Base-by-base conservation (phyloP, 345 rosid species). In the Rhizophora mangle region DNA sequence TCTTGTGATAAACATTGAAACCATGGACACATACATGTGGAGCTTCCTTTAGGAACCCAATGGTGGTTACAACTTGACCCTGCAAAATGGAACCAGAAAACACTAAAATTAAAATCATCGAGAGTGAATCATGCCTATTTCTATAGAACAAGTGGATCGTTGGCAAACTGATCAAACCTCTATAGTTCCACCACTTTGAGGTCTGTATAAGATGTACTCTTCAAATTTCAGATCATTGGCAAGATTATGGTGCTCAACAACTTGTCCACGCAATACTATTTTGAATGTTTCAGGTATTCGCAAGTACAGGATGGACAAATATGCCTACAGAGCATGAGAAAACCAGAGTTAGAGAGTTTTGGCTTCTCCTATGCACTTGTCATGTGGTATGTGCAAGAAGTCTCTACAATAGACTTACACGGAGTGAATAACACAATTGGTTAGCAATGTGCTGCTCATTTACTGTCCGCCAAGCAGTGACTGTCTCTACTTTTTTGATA, bases 21-120 rank as follows among this genome's bases (percentile, higher is more conserved):
- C 97, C 98, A 60, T 85, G 91, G 68, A 91, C 64, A 68, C 75
- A 82, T 55, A 91, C 76, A 43, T 77, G 79, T 19, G 98, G 98
- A 79, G 98, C 93, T 76, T 91, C 96, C 82, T 94, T 91, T 59
- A 91, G 69, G 85, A 94, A 94, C 51, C 98, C 98, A 53, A 94
- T 89, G 36, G 96, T 94, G 57, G 96, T 91, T 55, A 89, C 77
- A 58, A 88, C 95, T 60, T 72, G 56, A 70, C 88, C 93, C 98
- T 94, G 82, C 76, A 78, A 56, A 65, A 49, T 68, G 60, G 57
- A 76, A 75, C 47, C 71, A 76, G 46, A 71, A 64, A 36, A 18
- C 6, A 67, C 61, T 19, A 19, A 21, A 74, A 68, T 52, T 2
- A 65, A 43, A 26, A 53, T 2, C 13, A 72, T 24, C 27, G 6